phyloP scores from a whole-genome alignment of 495 filamentous ascomycete genomes.

The Neurospora pannonica region DNA sequence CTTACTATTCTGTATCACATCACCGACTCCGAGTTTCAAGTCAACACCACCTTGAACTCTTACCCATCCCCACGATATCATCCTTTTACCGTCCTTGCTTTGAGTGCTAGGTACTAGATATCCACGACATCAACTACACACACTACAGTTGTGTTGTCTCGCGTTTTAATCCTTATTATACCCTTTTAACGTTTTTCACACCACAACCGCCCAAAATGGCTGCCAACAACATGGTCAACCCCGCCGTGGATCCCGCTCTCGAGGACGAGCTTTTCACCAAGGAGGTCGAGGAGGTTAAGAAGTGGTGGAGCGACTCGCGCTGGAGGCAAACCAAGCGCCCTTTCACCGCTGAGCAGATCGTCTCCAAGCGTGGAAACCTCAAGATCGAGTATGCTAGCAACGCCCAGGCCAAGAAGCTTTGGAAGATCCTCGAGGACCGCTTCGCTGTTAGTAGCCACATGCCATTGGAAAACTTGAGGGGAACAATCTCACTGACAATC shows the following conservation, averaged over 20 bases:
- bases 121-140: neutral
- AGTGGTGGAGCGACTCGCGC: conserved; percentile 88
- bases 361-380: conserved; percentile 83
- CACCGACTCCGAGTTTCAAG: neutral
- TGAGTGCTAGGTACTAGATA: neutral
- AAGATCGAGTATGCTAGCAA: conserved; percentile 91
- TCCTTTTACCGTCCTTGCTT: neutral
- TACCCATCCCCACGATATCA: neutral
- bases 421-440: conserved; percentile 75
- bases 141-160: neutral
- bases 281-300: conserved; percentile 78
- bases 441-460: conserved; percentile 36
- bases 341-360: conserved; percentile 95
- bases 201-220: conserved; percentile 36
- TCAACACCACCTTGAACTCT: neutral
- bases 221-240: conserved; percentile 43
- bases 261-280: conserved; percentile 73
- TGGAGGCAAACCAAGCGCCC: conserved; percentile 90
- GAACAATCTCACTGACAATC: neutral
- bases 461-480: neutral
- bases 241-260: conserved; percentile 47
- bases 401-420: conserved; percentile 83
- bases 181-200: neutral
- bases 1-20: neutral
- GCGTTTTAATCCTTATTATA: neutral